Percentiles rank a stretch among this genome's conserved stretches.
Evolutionary conservation across 2,329 filamentous ascomycete species (phyloP).

Genomic region (Diplodia sapinea): DNA sequence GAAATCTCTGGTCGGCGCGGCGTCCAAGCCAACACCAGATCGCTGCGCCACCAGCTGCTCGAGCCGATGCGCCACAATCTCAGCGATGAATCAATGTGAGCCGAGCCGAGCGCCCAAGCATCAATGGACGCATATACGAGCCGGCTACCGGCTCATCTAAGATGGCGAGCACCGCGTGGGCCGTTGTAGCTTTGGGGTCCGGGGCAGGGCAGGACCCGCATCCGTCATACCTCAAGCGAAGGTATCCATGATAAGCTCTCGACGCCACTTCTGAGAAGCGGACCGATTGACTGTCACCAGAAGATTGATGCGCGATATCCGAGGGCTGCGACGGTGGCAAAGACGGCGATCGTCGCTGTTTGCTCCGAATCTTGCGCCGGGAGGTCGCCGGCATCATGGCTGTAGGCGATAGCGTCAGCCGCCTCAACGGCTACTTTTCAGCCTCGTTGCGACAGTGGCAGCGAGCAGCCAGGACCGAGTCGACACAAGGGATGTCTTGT

Average conservation of each 20-base stretch:
- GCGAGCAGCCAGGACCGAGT: neutral
- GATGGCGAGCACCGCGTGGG: neutral
- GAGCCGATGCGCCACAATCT: neutral
- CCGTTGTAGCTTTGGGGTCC: neutral
- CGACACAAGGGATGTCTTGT: too few species aligned
- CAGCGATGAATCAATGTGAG: neutral
- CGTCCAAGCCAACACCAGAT: neutral
- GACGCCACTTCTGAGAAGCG: constrained; percentile 20
- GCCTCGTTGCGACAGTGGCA: neutral
- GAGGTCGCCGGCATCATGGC: neutral
- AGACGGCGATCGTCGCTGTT: constrained; percentile 21
- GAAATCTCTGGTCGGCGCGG: constrained; percentile 5
- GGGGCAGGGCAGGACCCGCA: neutral
- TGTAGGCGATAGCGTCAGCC: too few species aligned
- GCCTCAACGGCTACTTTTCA: neutral
- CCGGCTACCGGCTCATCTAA: neutral
- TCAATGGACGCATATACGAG: too few species aligned
- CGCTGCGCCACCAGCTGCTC: constrained; percentile 5
- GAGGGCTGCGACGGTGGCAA: constrained; percentile 1
- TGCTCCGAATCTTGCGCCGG: constrained; percentile 1
- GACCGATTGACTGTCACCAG: constrained; percentile 17
- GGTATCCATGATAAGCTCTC: constrained; percentile 16
- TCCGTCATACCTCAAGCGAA: constrained; percentile 1
- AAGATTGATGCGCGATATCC: constrained; percentile 17
- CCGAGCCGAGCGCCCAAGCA: neutral